Base-by-base conservation (phyloP, 2,329 filamentous ascomycete species). In the Colletotrichum echinochloae region DNA sequence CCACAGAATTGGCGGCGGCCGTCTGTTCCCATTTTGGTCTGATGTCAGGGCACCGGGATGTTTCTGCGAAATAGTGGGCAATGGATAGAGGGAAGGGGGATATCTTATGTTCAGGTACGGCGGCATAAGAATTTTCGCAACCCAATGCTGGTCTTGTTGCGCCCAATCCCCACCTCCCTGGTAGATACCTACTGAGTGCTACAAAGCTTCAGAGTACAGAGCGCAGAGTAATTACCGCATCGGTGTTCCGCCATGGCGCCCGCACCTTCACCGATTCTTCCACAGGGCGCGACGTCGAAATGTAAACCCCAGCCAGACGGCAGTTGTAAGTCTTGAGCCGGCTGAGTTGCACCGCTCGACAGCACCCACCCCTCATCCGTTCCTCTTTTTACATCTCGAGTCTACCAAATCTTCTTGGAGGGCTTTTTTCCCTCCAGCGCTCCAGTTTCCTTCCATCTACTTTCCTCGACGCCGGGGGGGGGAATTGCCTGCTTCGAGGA, bases 121-220 rank as follows among this genome's bases (percentile, higher is more conserved):
- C 51, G 20, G 51, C 14, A 37, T 9, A 30, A 49, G 57, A 49
- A 20, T 51, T 39, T 60, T 51, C 30, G 59, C 59, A 51, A 61
- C 33, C 44, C 59, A 49, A 64, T 35, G 44, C 49, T 61, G 35
- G 44, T n/a, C 12, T 52, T 59, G 46, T 52, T 37, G 64, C 57
- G 68, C 64, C 68, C 65, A 71, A 71, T 39, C 52, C 33, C 33
- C 57, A 68, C 68, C 67, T 28, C 67, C 60, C 59, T 14, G 51
- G 51, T 54, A n/a, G 51, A 20, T 28, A 54, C 26, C 6, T 28
- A 54, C 26, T 12, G 9, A 16, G 11, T 51, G 16, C 46, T 51
- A 20, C 26, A 51, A 16, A 51, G 16, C 46, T 51, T 9, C 26
- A 51, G 26, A 51, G 48, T 26, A 30, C 16, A 30, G 18, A 54